Conservation (phyloP, 2,329 filamentous ascomycete genomes). For the Diaporthe citri region DNA sequence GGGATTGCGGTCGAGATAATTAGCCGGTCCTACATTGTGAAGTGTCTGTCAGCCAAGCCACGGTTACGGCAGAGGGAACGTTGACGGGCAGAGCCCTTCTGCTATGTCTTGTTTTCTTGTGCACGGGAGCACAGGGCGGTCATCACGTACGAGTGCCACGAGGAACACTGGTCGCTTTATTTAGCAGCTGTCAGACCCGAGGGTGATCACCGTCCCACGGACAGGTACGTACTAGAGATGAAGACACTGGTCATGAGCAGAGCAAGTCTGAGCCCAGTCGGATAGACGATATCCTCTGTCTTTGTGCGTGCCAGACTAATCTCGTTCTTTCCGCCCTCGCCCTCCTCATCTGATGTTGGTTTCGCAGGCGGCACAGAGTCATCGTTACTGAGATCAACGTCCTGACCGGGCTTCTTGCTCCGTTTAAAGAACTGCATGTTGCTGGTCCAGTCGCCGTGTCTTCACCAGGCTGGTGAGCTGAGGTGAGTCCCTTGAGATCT, state of each 20-base stretch:
- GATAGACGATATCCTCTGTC: constrained; percentile 49
- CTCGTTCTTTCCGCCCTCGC: constrained; percentile 22
- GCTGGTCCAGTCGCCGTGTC: neutral
- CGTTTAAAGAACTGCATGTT: constrained; percentile 37
- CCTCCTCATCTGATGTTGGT: constrained; percentile 4
- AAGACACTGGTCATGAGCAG: constrained; percentile 52
- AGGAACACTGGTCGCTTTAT: constrained; percentile 50
- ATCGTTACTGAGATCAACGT: constrained; percentile 2
- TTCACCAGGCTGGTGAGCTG: neutral
- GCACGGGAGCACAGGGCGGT: no score
- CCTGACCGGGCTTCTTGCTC: constrained; percentile 35
- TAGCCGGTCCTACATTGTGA: constrained; percentile 47
- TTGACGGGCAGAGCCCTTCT: neutral
- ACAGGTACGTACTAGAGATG: constrained; percentile 43
- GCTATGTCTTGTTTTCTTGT: neutral
- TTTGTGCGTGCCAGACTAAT: constrained; percentile 42
- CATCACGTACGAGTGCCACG: constrained; percentile 49
- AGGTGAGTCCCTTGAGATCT: no score
- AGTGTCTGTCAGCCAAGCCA: neutral
- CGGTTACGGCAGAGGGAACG: neutral
- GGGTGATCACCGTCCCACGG: neutral
- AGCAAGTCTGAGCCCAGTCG: constrained; percentile 48
- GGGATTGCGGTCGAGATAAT: constrained; percentile 56
- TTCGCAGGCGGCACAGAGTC: constrained; percentile 10
- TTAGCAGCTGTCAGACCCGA: neutral